Base-by-base conservation (phyloP, 306 rosid species). In the Gillenia trifoliata region DNA sequence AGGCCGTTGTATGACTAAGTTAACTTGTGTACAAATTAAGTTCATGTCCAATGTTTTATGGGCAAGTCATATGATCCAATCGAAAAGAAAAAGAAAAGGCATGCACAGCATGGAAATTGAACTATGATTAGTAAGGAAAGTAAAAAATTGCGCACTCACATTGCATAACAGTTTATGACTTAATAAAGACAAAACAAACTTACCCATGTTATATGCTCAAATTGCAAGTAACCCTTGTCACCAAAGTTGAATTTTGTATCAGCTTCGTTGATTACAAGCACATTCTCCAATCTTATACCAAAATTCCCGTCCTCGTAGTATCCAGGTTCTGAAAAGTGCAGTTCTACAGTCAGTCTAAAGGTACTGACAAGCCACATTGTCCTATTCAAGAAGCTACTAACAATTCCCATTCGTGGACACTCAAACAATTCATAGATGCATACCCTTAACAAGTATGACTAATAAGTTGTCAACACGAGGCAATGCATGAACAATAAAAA, bases 191-290 rank as follows among this genome's bases (percentile, higher is more conserved):
- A 47, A 57, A 11, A 64, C 52, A 59, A 55, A 64, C 87, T 74
- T 81, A 95, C 99, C 98, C 98, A 92, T 70, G 99, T 90, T 79
- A 95, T 95, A 81, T 95, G 98, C 88, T 95, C 99, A 75, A 95
- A 87, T 70, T 91, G 72, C 74, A 95, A 81, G 85, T 89, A 95
- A 73, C 96, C 98, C 77, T 89, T 95, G 79, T 86, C 93, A 33
- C 96, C 99, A 56, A 95, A 95, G 76, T 95, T 92, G 77, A 86
- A 95, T 75, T 87, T 75, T 64, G 98, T 90, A 77, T 81, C 84
- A 56, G 98, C 99, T 74, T 90, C 87, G 34, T 92, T 85, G 81
- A 95, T 80, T 61, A 92, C 50, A 66, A 95, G 99, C 83, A 95
- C 99, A 60, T 95, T 95, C 93, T 95, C 99, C 91, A 95, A 85